Conservation (phyloP, 1,284 basidiomycete genomes). For the Malassezia restricta region DNA sequence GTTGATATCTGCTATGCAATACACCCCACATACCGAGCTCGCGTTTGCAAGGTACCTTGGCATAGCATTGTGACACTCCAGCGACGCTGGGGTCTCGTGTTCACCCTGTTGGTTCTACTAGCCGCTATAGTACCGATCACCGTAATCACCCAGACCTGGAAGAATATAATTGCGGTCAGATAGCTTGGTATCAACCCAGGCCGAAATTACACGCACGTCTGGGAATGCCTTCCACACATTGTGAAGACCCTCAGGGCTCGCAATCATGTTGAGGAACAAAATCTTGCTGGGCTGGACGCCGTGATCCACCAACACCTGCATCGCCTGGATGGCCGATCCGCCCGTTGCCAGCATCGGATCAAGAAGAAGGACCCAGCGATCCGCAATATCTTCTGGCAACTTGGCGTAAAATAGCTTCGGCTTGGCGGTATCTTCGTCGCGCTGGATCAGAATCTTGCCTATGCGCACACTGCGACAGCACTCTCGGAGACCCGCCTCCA, state of each 20-base stretch:
- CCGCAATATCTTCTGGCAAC: slow-evolving; percentile 83
- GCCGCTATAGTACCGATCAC: slow-evolving; percentile 40
- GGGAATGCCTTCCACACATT: slow-evolving; percentile 73
- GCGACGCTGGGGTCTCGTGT: background rate
- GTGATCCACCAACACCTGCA: slow-evolving; percentile 80
- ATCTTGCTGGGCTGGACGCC: slow-evolving; percentile 66
- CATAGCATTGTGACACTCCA: background rate
- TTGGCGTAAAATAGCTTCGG: slow-evolving; percentile 52
- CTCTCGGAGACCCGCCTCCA: slow-evolving; percentile 65
- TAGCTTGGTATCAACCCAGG: slow-evolving; percentile 90
- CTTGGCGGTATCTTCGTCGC: slow-evolving; percentile 41
- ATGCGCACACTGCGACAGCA: slow-evolving; percentile 55
- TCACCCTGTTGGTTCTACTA: background rate
- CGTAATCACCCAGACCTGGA: slow-evolving; percentile 41
- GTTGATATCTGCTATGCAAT: slow-evolving; percentile 10
- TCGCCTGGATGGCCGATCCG: slow-evolving; percentile 92
- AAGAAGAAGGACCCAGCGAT: slow-evolving; percentile 80
- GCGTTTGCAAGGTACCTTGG: slow-evolving; percentile 11
- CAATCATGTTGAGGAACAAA: slow-evolving; percentile 90
- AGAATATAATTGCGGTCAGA: slow-evolving; percentile 57
- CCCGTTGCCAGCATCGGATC: slow-evolving; percentile 97
- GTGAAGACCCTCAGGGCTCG: slow-evolving; percentile 78
- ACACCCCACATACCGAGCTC: slow-evolving; percentile 3
- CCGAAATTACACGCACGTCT: slow-evolving; percentile 67
- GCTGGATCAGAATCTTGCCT: slow-evolving; percentile 49